Evolutionary conservation across 352 stramenopile genomes (phyloP).

Genomic region (Plasmopara muralis): DNA sequence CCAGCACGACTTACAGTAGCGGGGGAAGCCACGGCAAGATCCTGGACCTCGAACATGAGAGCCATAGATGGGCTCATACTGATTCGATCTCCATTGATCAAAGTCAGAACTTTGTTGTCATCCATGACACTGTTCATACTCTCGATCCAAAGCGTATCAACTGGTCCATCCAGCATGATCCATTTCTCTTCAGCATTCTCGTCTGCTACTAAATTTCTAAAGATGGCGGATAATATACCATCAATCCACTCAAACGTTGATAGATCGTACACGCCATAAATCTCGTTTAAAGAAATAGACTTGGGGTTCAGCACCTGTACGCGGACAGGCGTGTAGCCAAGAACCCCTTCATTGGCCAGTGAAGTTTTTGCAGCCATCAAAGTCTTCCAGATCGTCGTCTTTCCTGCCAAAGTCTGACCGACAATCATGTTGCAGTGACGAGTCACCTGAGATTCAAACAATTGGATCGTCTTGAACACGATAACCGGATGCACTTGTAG

Average conservation of each 20-base stretch:
- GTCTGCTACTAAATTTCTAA: conserved; percentile 65
- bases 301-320: conserved; percentile 87
- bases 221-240: conserved; percentile 78
- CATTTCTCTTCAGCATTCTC: conserved; percentile 81
- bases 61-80: conserved; percentile 83
- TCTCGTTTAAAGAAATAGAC: conserved; percentile 84
- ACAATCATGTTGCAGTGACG: conserved; percentile 94
- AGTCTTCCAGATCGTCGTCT: conserved; percentile 85
- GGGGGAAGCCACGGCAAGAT: conserved; percentile 90
- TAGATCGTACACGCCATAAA: conserved; percentile 88
- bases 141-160: conserved; percentile 87
- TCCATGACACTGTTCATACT: conserved; percentile 89
- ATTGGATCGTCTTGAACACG: conserved; percentile 93
- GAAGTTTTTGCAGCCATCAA: conserved; percentile 64
- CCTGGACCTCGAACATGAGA: conserved; percentile 93
- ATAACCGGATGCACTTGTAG: conserved; percentile 88
- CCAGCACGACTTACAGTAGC: conserved; percentile 90
- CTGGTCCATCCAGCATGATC: conserved; percentile 84
- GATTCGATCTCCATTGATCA: conserved; percentile 85
- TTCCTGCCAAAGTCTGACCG: conserved; percentile 87
- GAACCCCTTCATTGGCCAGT: conserved; percentile 63
- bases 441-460: conserved; percentile 93
- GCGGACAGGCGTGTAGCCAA: conserved; percentile 77
- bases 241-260: conserved; percentile 86
- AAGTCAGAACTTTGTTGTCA: conserved; percentile 82